Evolutionary conservation across 768 basidiomycete genomes (phyloP).

Genomic region (Xerocomellus intermedius): DNA sequence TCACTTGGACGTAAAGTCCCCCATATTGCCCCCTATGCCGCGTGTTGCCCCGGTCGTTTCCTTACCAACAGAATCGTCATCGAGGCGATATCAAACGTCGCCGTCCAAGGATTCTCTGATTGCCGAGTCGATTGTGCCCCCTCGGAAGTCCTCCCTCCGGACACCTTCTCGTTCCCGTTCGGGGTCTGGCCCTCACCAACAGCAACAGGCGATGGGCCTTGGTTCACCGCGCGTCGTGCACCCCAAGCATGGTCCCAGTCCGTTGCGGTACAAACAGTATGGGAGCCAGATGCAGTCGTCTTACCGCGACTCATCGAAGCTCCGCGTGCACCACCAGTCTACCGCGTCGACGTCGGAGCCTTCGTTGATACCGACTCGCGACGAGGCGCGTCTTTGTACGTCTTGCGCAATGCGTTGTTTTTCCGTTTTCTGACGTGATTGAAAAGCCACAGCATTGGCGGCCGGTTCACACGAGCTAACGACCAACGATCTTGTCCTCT

Average conservation of each 20-base stretch:
- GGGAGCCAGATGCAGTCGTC: conserved; percentile 35
- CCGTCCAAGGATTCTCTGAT: conserved; percentile 51
- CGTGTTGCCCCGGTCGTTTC: conserved; percentile 25
- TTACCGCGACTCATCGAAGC: conserved; percentile 41
- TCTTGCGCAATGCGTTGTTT: conserved; percentile 7
- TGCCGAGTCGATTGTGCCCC: conserved; percentile 31
- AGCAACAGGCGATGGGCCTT: conserved; percentile 19
- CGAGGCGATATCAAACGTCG: conserved; percentile 35
- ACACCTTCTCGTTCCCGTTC: conserved; percentile 33
- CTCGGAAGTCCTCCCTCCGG: conserved; percentile 32
- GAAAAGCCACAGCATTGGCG: conserved; percentile 20
- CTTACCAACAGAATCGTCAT: conserved; percentile 22
- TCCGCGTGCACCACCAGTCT: conserved; percentile 66
- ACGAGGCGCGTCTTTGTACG: conserved; percentile 52
- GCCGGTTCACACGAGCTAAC: conserved; percentile 53
- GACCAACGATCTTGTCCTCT: conserved; percentile 47
- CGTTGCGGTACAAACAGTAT: conserved; percentile 44
- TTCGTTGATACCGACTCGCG: conserved; percentile 59
- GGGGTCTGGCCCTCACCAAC: conserved; percentile 28
- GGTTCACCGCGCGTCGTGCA: conserved; percentile 35
- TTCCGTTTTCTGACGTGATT: conserved; percentile 17
- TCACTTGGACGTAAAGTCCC: conserved; percentile 21
- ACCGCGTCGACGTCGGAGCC: conserved; percentile 81
- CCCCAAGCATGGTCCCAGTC: conserved; percentile 40
- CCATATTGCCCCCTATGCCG: conserved; percentile 14